Percentiles rank a stretch among this genome's conserved stretches.
phyloP scores from a whole-genome alignment of 1,139 yeast genomes.

The Taphrina flavorubra region DNA sequence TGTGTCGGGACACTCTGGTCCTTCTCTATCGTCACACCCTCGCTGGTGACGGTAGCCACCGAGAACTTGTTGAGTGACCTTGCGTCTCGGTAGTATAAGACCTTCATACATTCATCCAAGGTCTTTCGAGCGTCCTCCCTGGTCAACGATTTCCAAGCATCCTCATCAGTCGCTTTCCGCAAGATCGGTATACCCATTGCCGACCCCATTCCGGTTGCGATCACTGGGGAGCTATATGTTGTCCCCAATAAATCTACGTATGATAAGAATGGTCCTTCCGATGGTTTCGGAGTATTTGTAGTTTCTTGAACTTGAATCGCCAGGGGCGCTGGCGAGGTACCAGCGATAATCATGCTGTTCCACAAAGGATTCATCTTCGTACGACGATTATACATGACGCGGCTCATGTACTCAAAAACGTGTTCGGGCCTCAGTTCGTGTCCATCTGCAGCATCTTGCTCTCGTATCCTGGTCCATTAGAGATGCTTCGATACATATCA shows the following conservation, averaged over 20 bases:
- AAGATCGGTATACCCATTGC: conserved; percentile 91
- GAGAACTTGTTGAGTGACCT: conserved; percentile 86
- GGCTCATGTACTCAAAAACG: conserved; percentile 83
- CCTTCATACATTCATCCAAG: conserved; percentile 87
- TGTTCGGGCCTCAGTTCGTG: conserved; percentile 80
- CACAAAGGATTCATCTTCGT: conserved; percentile 94
- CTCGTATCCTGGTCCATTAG: conserved; percentile 57
- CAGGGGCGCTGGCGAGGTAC: conserved; percentile 51
- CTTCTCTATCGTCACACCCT: conserved; percentile 69
- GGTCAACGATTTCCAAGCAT: conserved; percentile 68
- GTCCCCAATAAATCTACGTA: conserved; percentile 93
- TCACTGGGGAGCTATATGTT: conserved; percentile 81
- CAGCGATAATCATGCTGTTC: conserved; percentile 93
- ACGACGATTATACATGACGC: conserved; percentile 84
- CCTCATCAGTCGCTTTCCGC: conserved; percentile 82
- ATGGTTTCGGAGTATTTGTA: conserved; percentile 32
- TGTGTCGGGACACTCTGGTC: conserved; percentile 74
- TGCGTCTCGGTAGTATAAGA: conserved; percentile 94
- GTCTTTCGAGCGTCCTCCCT: conserved; percentile 77
- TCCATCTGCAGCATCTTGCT: conserved; percentile 80
- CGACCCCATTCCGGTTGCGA: conserved; percentile 97
- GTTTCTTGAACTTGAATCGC: conserved; percentile 16
- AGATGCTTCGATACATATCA: not conserved
- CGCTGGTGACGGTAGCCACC: conserved; percentile 72
- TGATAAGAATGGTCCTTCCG: conserved; percentile 65